Conservation (phyloP, 1,284 basidiomycete species). For the Puccinia coronata region DNA sequence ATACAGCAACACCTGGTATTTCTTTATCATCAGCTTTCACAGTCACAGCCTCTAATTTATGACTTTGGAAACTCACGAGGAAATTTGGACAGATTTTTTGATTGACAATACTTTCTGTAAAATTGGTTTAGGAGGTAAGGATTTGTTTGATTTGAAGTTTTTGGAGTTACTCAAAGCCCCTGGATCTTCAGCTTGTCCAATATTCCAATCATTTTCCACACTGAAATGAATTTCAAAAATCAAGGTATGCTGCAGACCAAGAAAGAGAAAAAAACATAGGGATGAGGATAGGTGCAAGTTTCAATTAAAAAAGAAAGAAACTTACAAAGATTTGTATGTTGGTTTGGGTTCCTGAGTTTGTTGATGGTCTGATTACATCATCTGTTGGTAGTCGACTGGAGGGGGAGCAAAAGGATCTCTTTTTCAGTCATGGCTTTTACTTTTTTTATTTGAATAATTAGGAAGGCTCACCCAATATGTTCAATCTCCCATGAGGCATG, state of each 20-base stretch:
- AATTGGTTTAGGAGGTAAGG: neutral
- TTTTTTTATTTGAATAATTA: too few species aligned
- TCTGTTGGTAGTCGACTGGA: conserved; percentile 38
- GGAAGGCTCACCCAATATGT: conserved; percentile 29
- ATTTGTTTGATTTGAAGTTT: neutral
- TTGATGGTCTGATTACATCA: conserved; percentile 33
- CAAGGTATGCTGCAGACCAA: conserved; percentile 36
- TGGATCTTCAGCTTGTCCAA: neutral
- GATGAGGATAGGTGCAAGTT: neutral
- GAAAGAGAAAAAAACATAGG: neutral
- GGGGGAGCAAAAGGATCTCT: too few species aligned
- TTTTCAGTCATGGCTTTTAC: too few species aligned
- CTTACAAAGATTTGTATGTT: conserved; percentile 45
- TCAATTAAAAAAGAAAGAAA: neutral
- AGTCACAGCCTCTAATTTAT: neutral
- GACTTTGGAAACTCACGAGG: conserved; percentile 12
- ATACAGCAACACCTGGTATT: conserved; percentile 47
- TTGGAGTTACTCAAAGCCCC: neutral
- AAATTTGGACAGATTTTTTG: conserved; percentile 40
- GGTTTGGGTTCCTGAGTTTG: conserved; percentile 25
- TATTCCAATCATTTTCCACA: conserved; percentile 20
- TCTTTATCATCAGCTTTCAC: neutral
- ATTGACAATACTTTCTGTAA: conserved; percentile 17
- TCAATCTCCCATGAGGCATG: conserved; percentile 33
- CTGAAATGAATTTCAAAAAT: conserved; percentile 35